These are phyloP conservation scores for Cryptosporidium sp. DNA, from an alignment of 169 alveolate species.

Conservation along the genomic window DNA sequence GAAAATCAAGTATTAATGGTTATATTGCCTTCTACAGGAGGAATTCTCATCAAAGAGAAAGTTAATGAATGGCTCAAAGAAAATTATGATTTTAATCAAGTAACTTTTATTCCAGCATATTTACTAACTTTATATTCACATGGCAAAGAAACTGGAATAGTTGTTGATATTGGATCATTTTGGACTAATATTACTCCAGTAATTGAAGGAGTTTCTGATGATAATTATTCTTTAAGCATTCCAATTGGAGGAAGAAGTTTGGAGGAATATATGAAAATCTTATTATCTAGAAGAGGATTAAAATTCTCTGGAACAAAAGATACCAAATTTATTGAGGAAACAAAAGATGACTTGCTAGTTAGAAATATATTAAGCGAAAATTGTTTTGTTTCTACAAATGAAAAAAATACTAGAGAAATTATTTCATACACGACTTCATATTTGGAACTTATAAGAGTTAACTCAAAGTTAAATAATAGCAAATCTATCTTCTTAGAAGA, in stretches of 20 bases:
- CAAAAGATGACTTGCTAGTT: slow-evolving; percentile 36
- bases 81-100: slow-evolving; percentile 11
- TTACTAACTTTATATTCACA: slow-evolving; percentile 59
- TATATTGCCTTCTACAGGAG: slow-evolving; percentile 47
- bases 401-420: slow-evolving; percentile 12
- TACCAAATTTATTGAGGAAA: slow-evolving; percentile 28
- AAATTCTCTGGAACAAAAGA: slow-evolving; percentile 13
- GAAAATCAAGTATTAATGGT: neutral
- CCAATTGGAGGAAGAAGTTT: slow-evolving; percentile 59
- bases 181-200: slow-evolving; percentile 71
- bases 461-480: neutral
- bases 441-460: slow-evolving; percentile 21
- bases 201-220: slow-evolving; percentile 63
- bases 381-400: slow-evolving; percentile 63
- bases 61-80: slow-evolving; percentile 19
- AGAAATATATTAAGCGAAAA: slow-evolving; percentile 42
- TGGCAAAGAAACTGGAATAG: slow-evolving; percentile 66
- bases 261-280: slow-evolving; percentile 51
- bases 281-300: slow-evolving; percentile 55
- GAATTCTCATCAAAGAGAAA: slow-evolving; percentile 42
- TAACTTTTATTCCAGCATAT: slow-evolving; percentile 28
- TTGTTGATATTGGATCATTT: slow-evolving; percentile 67
- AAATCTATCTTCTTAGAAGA: slow-evolving; percentile 51
- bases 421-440: slow-evolving; percentile 52
- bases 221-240: slow-evolving; percentile 25